Percentiles rank a stretch among this genome's conserved stretches.
These are phyloP conservation scores for Verticillium albo-atrum DNA, from an alignment of 2,329 filamentous ascomycete species.

Conservation along the genomic window DNA sequence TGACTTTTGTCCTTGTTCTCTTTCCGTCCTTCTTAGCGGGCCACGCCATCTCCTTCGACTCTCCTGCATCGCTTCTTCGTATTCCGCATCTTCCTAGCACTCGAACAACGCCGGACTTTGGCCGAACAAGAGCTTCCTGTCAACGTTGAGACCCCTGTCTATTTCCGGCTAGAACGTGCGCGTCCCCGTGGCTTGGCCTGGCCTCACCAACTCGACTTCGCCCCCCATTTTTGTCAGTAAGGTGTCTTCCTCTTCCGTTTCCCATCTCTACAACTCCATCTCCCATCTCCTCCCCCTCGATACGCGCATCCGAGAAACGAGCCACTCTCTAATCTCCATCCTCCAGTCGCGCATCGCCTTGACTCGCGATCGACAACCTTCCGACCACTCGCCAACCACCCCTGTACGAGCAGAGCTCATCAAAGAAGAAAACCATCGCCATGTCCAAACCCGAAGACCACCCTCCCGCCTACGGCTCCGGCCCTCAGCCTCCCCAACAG, in stretches of 20 bases:
- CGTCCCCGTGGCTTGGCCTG: constrained; percentile 1
- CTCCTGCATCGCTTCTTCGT: neutral
- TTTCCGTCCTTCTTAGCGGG: neutral
- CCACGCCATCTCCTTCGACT: neutral
- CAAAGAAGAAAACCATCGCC: constrained; percentile 3
- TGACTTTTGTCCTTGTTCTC: neutral
- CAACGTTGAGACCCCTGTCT: neutral
- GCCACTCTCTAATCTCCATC: neutral
- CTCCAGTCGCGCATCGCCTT: neutral
- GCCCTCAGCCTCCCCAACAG: constrained; percentile 32
- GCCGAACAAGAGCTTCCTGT: neutral
- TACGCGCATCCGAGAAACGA: neutral
- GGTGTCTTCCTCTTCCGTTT: neutral
- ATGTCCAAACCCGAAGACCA: constrained; percentile 44
- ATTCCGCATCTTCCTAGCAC: neutral
- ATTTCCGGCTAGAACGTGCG: neutral
- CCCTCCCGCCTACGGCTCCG: constrained; percentile 43
- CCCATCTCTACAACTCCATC: neutral
- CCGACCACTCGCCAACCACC: neutral
- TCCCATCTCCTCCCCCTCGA: neutral
- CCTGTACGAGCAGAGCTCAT: neutral
- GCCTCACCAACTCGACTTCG: neutral
- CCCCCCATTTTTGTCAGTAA: neutral
- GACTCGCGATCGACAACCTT: neutral
- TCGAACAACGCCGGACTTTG: neutral